Percentiles rank a stretch among this genome's conserved stretches.
Conservation (phyloP, 169 alveolate genomes). For the Eimeria brunetti region DNA sequence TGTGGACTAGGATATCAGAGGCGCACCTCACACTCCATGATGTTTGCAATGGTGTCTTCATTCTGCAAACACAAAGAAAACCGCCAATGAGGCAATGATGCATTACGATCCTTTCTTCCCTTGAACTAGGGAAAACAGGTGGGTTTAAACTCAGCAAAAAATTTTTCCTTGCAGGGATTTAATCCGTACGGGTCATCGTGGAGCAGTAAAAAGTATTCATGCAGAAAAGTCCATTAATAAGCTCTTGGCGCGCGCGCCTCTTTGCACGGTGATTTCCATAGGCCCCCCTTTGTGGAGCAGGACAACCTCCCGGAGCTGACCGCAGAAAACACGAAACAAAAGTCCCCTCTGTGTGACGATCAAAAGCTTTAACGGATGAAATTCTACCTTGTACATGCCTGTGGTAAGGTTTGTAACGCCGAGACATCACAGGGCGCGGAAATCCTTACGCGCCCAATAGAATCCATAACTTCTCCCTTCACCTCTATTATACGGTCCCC, state of each 20-base stretch:
- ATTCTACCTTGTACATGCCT: background rate
- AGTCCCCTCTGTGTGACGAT: background rate
- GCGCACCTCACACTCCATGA: background rate
- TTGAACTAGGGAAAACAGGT: background rate
- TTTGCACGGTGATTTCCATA: slow-evolving; percentile 37
- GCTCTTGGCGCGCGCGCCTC: background rate
- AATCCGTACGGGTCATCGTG: background rate
- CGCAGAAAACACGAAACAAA: background rate
- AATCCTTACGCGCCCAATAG: slow-evolving; percentile 34
- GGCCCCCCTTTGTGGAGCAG: slow-evolving; percentile 46
- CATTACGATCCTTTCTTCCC: background rate
- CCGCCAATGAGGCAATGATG: background rate
- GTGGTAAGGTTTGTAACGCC: background rate
- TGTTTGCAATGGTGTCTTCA: background rate
- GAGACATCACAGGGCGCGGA: background rate
- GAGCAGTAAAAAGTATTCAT: background rate
- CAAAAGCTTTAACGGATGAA: background rate
- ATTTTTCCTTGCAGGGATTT: background rate
- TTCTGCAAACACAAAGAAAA: background rate
- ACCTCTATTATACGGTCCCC: slow-evolving; percentile 36
- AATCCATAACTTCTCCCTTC: slow-evolving; percentile 44
- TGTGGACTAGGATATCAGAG: background rate
- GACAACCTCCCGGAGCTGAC: slow-evolving; percentile 45
- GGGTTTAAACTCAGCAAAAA: too few relatives aligned
- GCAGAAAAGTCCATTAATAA: background rate